phyloP scores from a whole-genome alignment of 169 alveolate genomes.

The Condylostoma magnum region DNA sequence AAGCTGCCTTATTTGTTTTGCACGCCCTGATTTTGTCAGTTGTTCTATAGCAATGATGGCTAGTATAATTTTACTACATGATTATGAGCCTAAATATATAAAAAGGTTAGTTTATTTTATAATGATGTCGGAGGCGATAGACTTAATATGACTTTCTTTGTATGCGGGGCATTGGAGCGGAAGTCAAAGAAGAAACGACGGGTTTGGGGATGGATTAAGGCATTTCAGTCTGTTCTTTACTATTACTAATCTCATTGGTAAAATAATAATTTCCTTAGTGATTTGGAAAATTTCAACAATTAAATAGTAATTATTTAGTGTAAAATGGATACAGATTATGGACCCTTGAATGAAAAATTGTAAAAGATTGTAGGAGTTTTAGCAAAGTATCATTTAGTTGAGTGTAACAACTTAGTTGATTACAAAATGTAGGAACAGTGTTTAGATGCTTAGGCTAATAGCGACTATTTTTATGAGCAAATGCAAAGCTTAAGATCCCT shows the following conservation, averaged over 20 bases:
- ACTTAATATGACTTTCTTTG: neutral
- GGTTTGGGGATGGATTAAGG: neutral
- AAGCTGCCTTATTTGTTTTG: neutral
- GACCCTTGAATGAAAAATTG: too few species aligned
- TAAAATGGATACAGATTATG: too few species aligned
- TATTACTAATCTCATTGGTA: neutral
- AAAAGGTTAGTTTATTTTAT: neutral
- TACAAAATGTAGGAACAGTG: too few species aligned
- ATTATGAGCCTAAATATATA: neutral
- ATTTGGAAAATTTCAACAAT: slow-evolving; percentile 24
- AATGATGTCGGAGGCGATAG: neutral
- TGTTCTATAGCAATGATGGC: neutral
- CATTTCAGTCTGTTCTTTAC: neutral
- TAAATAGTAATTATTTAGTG: too few species aligned
- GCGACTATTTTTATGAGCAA: too few species aligned
- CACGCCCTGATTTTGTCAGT: neutral
- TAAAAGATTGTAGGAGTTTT: too few species aligned
- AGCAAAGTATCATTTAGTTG: too few species aligned
- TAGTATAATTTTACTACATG: neutral
- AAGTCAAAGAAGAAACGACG: too few species aligned
- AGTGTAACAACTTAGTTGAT: too few species aligned
- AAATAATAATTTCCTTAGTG: neutral
- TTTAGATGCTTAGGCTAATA: too few species aligned
- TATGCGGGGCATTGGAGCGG: neutral
- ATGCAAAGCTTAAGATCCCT: too few species aligned